Conservation (phyloP, 2,329 filamentous ascomycete species). For the Arthrobotrys sinensis region DNA sequence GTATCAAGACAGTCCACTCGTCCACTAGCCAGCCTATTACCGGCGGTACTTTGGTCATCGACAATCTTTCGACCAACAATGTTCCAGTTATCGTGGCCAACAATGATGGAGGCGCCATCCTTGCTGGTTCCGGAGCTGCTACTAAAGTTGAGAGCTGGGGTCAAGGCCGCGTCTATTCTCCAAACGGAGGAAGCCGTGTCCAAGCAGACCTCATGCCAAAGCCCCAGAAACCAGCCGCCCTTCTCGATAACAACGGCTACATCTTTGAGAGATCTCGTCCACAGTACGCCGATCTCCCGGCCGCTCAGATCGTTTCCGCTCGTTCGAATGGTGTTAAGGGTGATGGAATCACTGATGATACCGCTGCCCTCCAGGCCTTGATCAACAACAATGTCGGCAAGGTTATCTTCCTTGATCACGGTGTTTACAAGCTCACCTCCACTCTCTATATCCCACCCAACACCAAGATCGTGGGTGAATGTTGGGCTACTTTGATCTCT, state of each 20-base stretch:
- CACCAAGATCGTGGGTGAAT: conserved; percentile 75
- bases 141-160: conserved; percentile 56
- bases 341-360: conserved; percentile 90
- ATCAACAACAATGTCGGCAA: conserved; percentile 74
- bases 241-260: conserved; percentile 77
- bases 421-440: conserved; percentile 79
- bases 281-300: conserved; percentile 81
- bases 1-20: conserved; percentile 84
- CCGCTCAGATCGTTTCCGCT: conserved; percentile 83
- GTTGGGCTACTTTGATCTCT: conserved; percentile 73
- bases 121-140: conserved; percentile 48
- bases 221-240: conserved; percentile 76
- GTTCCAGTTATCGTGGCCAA: conserved; percentile 88
- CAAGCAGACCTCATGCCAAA: conserved; percentile 74
- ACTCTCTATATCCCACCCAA: conserved; percentile 68
- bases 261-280: conserved; percentile 90
- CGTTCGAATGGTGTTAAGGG: conserved; percentile 87
- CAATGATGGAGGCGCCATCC: conserved; percentile 77
- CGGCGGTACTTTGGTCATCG: conserved; percentile 78
- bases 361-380: conserved; percentile 83
- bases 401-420: conserved; percentile 82
- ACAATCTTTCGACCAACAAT: conserved; percentile 72
- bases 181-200: conserved; percentile 70
- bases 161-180: conserved; percentile 74
- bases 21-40: conserved; percentile 74